Conservation (phyloP, 805 yeast genomes). For the Lipomyces chichibuensis region DNA sequence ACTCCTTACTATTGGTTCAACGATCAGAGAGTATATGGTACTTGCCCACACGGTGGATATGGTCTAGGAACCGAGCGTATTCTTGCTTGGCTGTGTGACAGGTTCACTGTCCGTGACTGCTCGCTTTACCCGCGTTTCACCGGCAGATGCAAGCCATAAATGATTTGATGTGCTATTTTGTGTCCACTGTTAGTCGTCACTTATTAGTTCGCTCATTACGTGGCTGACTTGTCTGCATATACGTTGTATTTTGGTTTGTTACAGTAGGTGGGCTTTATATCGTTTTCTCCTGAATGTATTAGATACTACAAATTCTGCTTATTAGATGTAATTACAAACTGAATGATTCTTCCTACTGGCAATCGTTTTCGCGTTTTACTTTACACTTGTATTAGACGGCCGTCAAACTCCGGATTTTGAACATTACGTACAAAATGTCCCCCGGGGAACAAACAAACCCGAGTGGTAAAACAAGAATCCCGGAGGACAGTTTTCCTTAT, state of each 20-base stretch:
- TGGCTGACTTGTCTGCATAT: not conserved
- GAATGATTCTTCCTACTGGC: not conserved
- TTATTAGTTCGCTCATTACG: not conserved
- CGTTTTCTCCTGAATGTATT: not conserved
- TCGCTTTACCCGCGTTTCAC: conserved; percentile 96
- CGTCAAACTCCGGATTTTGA: too few relatives aligned
- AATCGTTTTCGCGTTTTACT: too few relatives aligned
- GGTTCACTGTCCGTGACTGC: conserved; percentile 98
- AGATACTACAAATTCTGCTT: not conserved
- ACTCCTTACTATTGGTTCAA: conserved; percentile 92
- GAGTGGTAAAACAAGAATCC: too few relatives aligned
- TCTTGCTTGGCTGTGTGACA: conserved; percentile 95
- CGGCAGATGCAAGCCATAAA: conserved; percentile 94
- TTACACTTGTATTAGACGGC: too few relatives aligned
- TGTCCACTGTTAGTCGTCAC: not conserved
- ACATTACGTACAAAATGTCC: too few relatives aligned
- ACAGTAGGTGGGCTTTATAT: not conserved
- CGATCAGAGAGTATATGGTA: conserved; percentile 95
- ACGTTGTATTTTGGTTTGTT: not conserved
- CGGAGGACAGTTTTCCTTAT: too few relatives aligned
- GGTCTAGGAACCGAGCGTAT: conserved; percentile 98
- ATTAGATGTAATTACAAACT: not conserved
- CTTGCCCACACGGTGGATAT: conserved; percentile 98
- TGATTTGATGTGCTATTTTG: not conserved
- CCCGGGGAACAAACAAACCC: too few relatives aligned